Conservation (phyloP, 306 rosid species). For the Lathyrus sativus region DNA sequence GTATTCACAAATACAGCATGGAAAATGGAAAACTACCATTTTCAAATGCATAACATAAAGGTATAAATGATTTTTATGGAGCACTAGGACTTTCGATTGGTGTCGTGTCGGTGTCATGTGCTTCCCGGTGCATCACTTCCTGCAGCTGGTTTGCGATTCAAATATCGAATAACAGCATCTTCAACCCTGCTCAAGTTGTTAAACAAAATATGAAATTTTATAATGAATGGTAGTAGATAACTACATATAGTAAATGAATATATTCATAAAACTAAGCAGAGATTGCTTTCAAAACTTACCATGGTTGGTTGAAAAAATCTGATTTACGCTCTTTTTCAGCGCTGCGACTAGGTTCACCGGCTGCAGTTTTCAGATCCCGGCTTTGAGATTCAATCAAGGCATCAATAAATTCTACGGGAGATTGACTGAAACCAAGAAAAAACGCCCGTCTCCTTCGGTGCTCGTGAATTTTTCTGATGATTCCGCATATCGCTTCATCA, state of each 20-base stretch:
- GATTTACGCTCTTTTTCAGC: constrained; percentile 87
- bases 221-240: not conserved
- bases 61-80: constrained; percentile 21
- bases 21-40: constrained; percentile 30
- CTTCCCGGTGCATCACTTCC: constrained; percentile 92
- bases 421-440: constrained; percentile 97
- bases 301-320: constrained; percentile 93
- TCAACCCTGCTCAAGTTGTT: constrained; percentile 80
- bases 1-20: constrained; percentile 43
- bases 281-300: constrained; percentile 51
- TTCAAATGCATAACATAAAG: constrained; percentile 32
- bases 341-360: constrained; percentile 93
- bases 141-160: constrained; percentile 83
- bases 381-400: constrained; percentile 94
- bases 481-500: constrained; percentile 84
- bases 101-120: constrained; percentile 47
- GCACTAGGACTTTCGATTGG: constrained; percentile 1
- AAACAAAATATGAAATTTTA: constrained; percentile 27
- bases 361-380: constrained; percentile 82
- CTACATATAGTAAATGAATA: not conserved
- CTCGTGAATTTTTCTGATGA: constrained; percentile 92
- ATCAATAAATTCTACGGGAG: constrained; percentile 91
- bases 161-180: constrained; percentile 93
- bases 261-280: not conserved
- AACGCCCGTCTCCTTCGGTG: constrained; percentile 93